phyloP scores from a whole-genome alignment of 345 rosid species.

The Eutrema japonicum region DNA sequence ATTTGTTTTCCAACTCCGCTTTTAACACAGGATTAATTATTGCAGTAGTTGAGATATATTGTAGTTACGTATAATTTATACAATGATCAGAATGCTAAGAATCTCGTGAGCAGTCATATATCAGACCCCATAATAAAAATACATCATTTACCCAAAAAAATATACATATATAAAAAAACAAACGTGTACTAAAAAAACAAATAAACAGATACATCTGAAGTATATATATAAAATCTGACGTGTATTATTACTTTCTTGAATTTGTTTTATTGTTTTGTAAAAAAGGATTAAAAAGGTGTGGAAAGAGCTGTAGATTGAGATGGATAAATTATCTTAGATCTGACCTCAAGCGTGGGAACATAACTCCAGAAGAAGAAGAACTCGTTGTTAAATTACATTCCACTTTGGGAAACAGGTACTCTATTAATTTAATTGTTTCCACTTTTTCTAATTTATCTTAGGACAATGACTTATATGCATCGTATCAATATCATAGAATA shows the following conservation, averaged over 20 bases:
- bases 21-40: too few species aligned
- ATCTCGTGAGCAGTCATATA: background rate
- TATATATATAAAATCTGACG: background rate
- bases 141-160: background rate
- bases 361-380: slow-evolving; percentile 67
- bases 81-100: too few species aligned
- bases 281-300: slow-evolving; percentile 81
- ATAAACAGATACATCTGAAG: background rate
- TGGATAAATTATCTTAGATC: slow-evolving; percentile 84
- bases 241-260: background rate
- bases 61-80: too few species aligned
- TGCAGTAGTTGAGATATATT: too few species aligned
- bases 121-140: background rate
- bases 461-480: background rate
- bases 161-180: background rate
- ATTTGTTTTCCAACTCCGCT: too few species aligned
- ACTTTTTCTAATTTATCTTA: background rate
- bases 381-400: slow-evolving; percentile 65
- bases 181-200: background rate
- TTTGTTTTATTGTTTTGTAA: background rate
- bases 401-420: slow-evolving; percentile 75
- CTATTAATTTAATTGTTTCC: background rate
- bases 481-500: background rate
- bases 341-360: slow-evolving; percentile 81
- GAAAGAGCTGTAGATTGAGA: slow-evolving; percentile 88